Evolutionary conservation across 2,329 filamentous ascomycete genomes (phyloP).

Genomic region (Ilyonectria destructans): DNA sequence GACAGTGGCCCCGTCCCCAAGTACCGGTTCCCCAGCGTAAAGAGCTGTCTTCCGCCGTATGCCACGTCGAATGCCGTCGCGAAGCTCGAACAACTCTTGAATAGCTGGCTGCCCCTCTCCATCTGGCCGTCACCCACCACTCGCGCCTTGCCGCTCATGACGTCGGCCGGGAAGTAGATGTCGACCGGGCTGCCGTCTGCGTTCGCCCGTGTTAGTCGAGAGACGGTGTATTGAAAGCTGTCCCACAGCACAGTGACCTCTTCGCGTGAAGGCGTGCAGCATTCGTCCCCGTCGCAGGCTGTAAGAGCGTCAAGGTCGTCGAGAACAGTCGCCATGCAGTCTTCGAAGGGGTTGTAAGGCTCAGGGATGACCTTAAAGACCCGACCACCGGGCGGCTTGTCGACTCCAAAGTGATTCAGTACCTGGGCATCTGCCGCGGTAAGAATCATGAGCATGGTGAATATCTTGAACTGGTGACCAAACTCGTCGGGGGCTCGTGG

Average conservation of each 20-base stretch:
- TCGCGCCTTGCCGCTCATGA: constrained; percentile 36
- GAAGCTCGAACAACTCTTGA: constrained; percentile 39
- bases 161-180: constrained; percentile 38
- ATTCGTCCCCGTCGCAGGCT: constrained; percentile 35
- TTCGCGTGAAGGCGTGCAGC: constrained; percentile 38
- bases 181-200: constrained; percentile 38
- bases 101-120: constrained; percentile 32
- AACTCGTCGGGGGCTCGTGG: constrained; percentile 39
- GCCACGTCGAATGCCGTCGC: constrained; percentile 35
- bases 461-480: constrained; percentile 40
- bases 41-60: constrained; percentile 45
- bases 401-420: constrained; percentile 50
- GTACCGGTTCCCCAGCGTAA: constrained; percentile 36
- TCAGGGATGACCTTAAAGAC: constrained; percentile 11
- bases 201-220: constrained; percentile 33
- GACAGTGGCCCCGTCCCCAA: constrained; percentile 42
- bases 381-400: constrained; percentile 14
- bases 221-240: constrained; percentile 39
- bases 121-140: constrained; percentile 41
- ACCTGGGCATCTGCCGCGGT: constrained; percentile 55
- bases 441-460: constrained; percentile 45
- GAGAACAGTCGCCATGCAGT: constrained; percentile 39
- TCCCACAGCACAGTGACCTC: constrained; percentile 43
- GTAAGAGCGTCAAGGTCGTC: constrained; percentile 38
- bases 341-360: constrained; percentile 41